phyloP scores from a whole-genome alignment of 202 grass and related monocot species.

The Zizania palustris region DNA sequence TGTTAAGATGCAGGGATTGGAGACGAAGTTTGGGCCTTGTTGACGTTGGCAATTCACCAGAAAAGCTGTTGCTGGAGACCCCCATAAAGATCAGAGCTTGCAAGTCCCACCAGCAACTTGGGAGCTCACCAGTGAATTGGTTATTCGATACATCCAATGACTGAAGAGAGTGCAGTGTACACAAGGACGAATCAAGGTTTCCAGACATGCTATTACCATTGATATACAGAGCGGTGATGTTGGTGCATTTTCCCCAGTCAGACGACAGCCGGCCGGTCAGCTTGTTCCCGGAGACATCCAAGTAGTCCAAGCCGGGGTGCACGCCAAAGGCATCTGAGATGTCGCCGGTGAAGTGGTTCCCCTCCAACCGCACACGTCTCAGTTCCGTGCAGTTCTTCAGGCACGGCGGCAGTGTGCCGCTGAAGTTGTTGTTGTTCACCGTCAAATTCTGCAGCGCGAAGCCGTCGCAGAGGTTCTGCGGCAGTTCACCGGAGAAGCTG shows the following conservation, averaged over 20 bases:
- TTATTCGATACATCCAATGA: background rate
- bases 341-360: conserved; percentile 69
- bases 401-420: conserved; percentile 42
- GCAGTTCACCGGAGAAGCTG: conserved; percentile 41
- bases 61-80: background rate
- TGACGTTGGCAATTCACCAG: background rate
- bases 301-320: conserved; percentile 51
- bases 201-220: conserved; percentile 48
- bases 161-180: background rate
- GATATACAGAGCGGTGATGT: conserved; percentile 45
- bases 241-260: conserved; percentile 60
- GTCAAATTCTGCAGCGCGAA: conserved; percentile 30
- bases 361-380: conserved; percentile 57
- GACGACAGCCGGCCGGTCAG: conserved; percentile 60
- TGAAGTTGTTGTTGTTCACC: conserved; percentile 40
- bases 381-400: conserved; percentile 40
- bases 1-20: too few relatives aligned
- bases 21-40: too few relatives aligned
- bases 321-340: conserved; percentile 69
- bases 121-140: background rate
- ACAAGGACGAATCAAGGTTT: background rate
- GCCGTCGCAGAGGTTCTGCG: conserved; percentile 33
- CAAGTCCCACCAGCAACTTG: background rate
- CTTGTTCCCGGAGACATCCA: conserved; percentile 62
- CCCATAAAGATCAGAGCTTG: background rate